Evolutionary conservation across 2,329 filamentous ascomycete genomes (phyloP), one percentile per base, ranked within the genome.

Genomic region (Dactylellina parvicollis): DNA sequence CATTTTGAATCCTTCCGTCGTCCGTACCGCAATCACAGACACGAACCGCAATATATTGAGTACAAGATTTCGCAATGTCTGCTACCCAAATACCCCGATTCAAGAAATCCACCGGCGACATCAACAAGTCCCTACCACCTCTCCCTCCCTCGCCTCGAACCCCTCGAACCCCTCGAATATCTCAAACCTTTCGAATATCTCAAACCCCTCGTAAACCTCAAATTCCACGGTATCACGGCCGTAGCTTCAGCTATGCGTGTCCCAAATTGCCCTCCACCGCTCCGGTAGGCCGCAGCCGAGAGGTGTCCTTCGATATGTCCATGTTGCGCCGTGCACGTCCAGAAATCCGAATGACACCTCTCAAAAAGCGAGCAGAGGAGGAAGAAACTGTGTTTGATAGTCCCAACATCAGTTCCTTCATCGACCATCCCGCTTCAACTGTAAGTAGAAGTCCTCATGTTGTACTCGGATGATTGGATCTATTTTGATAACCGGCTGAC

Each of bases 51-150:
- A n/a, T n/a, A n/a, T n/a, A n/a, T 38, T 32, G 30, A 38, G 12
- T 9, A 38, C 12, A 24, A n/a, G 10, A 2, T 5, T 8, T 54
- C 20, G n/a, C 18, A 22, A 30, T 38, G 20, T 54, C 52, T 34
- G 4, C 49, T 12, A 54, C 67, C 16, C 54, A 65, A 10, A 60
- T 60, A 14, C 69, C 60, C 30, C 60, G 60, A 28, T 28, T 44
- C 10, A 57, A 12, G 22, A 65, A 40, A 12, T 18, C 10, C 18
- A 42, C 2, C 20, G 1, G 26, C 30, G 28, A 61, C 18, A 42
- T 73, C 24, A 66, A 73, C 54, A 73, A 73, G 24, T 49, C 44
- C 4, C 30, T 73, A 0, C 69, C 69, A 2, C 60, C 60, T 42
- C 69, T 73, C n/a, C 69, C 69, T 18, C 24, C 54, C 4, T 54